A percentile compares a stretch with the other conserved stretches of the same genome.
These are phyloP conservation scores for Thalassiosira allenii DNA, from an alignment of 352 stramenopile species.

Conservation along the genomic window DNA sequence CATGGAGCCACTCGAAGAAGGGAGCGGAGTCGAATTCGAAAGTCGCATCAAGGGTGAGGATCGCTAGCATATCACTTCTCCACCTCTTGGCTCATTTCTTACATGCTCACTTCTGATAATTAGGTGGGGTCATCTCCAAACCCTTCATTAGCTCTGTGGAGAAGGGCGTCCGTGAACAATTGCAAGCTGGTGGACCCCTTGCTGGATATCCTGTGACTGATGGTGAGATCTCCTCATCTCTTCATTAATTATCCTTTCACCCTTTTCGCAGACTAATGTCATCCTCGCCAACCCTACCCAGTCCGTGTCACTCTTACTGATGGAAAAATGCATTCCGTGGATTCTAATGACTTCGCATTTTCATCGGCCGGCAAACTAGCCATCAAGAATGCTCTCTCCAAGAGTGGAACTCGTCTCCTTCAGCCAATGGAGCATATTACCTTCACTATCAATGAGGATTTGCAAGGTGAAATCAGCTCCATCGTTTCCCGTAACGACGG, in stretches of 20 bases:
- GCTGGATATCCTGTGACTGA: slow-evolving; percentile 51
- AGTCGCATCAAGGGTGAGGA: slow-evolving; percentile 43
- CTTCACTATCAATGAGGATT: slow-evolving; percentile 25
- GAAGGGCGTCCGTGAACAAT: slow-evolving; percentile 50
- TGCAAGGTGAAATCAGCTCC: slow-evolving; percentile 42
- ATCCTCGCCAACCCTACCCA: no score
- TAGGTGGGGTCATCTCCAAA: slow-evolving; percentile 49
- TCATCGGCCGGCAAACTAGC: slow-evolving; percentile 31
- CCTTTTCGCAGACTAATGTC: no score
- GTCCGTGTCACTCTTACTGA: slow-evolving; percentile 47
- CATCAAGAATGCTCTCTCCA: slow-evolving; percentile 40
- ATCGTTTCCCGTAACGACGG: slow-evolving; percentile 45
- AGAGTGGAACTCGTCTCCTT: slow-evolving; percentile 30
- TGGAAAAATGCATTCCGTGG: slow-evolving; percentile 57
- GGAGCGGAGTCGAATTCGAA: slow-evolving; percentile 43
- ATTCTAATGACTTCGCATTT: slow-evolving; percentile 58
- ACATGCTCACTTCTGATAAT: background rate
- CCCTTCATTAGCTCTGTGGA: slow-evolving; percentile 53
- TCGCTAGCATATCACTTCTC: background rate
- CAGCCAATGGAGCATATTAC: slow-evolving; percentile 47
- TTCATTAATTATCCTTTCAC: no score
- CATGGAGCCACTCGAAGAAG: slow-evolving; percentile 51
- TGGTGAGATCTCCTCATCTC: background rate
- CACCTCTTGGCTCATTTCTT: no score
- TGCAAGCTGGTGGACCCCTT: slow-evolving; percentile 44